Evolutionary conservation across 2,329 filamentous ascomycete species (phyloP), one percentile per base, ranked within the genome.

Genomic region (Cyphellophora europaea): DNA sequence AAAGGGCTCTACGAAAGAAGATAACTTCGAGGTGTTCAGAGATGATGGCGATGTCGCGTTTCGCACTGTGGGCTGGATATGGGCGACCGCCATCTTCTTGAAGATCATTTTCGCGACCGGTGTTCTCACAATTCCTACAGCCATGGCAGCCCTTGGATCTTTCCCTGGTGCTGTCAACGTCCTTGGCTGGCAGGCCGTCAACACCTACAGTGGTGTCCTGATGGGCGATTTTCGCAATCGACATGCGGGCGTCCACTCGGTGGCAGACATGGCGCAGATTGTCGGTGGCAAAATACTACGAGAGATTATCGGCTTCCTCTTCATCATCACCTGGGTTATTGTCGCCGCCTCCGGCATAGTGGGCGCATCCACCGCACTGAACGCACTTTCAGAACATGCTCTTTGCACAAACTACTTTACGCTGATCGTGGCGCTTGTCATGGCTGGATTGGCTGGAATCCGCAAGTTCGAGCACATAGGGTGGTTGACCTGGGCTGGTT

Each of bases 401-500:
- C 42, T 43, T 14, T 42, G 48, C 42, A 55, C 53, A 3, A 51
- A 51, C 14, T 40, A 48, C 18, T 56, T 51, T 21, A 42, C 48
- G 10, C 49, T 44, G n/a, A 36, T 57, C 6, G 42, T 48, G 5
- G 46, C 48, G 5, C 17, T 51, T 11, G 17, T 53, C 8, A 44
- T 44, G 54, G 56, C 12, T 40, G 53, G 17, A 30, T 33, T 27
- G 34, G 49, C 27, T 49, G 49, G 32, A 37, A 48, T 34, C 6
- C 17, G 43, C 15, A 33, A 27, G 16, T 38, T 32, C 21, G 29
- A 33, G 14, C 31, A 27, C 16, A 10, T 41, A 36, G 72, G 69
- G 2, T 78, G 72, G 71, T 53, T 79, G 29, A 75, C 72, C 1
- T 79, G 71, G 67, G 66, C 63, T 8, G 76, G 75, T 0, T 78